Percentiles rank a stretch among this genome's conserved stretches.
These are phyloP conservation scores for Actinidia chinensis DNA, from an alignment of 179 eudicot genomes.

Conservation along the genomic window DNA sequence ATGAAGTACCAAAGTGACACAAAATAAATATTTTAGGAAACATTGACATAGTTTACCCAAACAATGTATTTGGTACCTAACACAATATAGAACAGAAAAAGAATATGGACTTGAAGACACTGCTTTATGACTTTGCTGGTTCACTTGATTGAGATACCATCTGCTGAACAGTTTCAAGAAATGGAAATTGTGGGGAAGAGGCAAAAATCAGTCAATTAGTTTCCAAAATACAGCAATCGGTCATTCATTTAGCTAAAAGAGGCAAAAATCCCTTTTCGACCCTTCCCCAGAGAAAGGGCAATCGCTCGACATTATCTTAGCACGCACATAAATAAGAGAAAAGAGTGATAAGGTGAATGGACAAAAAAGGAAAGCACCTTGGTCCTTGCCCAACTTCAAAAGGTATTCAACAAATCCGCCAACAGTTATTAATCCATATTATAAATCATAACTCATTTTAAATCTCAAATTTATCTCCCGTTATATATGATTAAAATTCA, in stretches of 20 bases:
- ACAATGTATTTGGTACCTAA: background rate
- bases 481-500: too few species aligned
- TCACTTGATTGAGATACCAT: background rate
- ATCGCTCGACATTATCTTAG: background rate
- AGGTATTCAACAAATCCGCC: background rate
- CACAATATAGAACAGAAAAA: background rate
- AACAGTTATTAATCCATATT: background rate
- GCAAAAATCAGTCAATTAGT: background rate
- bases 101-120: background rate
- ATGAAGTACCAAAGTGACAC: too few species aligned
- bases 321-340: background rate
- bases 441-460: slow-evolving; percentile 10
- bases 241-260: too few species aligned
- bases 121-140: background rate
- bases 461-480: too few species aligned
- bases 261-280: background rate
- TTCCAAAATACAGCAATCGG: background rate
- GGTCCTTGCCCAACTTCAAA: background rate
- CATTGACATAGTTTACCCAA: background rate
- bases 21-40: too few species aligned
- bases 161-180: background rate
- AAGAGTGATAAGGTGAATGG: background rate
- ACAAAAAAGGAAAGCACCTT: background rate
- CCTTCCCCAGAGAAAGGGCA: background rate
- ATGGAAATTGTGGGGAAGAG: background rate